Conservation (phyloP, 441 rosid species). For the Euphorbia corollata region DNA sequence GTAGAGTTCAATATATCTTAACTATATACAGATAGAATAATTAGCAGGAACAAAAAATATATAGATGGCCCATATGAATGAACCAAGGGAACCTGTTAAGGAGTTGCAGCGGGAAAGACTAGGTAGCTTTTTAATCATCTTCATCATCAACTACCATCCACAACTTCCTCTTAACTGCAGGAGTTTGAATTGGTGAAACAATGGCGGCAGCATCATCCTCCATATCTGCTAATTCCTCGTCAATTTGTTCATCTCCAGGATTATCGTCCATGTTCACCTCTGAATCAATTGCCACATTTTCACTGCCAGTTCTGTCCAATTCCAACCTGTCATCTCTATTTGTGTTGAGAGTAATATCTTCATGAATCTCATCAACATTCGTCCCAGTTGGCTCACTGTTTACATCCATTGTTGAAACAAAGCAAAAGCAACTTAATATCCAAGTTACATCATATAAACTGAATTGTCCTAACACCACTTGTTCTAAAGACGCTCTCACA, state of each 20-base stretch:
- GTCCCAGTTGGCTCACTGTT: conserved; percentile 15
- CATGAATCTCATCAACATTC: conserved; percentile 14
- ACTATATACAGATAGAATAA: neutral
- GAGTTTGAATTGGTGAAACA: conserved; percentile 22
- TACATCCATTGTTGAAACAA: conserved; percentile 24
- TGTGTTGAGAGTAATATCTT: conserved; percentile 18
- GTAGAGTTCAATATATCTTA: neutral
- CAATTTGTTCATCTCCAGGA: conserved; percentile 25
- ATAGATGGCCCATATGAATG: neutral
- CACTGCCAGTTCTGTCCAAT: conserved; percentile 22
- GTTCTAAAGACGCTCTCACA: too few species aligned
- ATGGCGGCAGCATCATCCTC: conserved; percentile 28
- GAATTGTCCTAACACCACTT: too few species aligned
- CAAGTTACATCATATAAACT: too few species aligned
- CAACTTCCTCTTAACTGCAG: conserved; percentile 48
- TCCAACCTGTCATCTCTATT: conserved; percentile 25
- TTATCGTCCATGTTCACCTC: conserved; percentile 23
- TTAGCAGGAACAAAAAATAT: neutral
- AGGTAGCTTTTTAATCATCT: conserved; percentile 30
- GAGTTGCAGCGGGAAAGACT: neutral
- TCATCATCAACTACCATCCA: conserved; percentile 68
- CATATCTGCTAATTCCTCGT: conserved; percentile 43
- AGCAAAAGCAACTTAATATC: neutral
- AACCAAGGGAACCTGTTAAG: neutral
- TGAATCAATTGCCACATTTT: conserved; percentile 23